Evolutionary conservation across 768 basidiomycete species (phyloP), one percentile per base, ranked within the genome.

Genomic region (Mrakia blollopis): DNA sequence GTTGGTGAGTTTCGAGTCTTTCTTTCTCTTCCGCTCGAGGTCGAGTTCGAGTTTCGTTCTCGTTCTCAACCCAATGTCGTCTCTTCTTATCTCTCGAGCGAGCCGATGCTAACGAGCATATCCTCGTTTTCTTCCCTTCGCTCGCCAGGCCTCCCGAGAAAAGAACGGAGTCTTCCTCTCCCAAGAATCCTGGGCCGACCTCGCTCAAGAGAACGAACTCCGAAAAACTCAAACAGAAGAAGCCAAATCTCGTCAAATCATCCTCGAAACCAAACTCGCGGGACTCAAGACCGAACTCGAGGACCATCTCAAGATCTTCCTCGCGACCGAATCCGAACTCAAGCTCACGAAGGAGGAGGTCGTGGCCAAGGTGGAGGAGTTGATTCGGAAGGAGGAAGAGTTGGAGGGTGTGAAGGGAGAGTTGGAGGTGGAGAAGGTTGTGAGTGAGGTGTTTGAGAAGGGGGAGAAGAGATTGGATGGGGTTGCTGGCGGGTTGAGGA

Each of bases 141-240:
- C 16, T 3, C 9, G 7, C 0, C 73, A 85, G 79, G 95, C 97
- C 10, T 92, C 94, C 9, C 88, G 95, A 52, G 94, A 97, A 84
- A 96, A 96, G 87, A 94, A 96, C 80, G 97, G 97, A 11, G 92
- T 98, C 50, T 97, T 91, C 83, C 91, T 98, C 83, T 91, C 93
- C 0, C 89, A 92, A 80, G 94, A 98, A 80, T 90, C 89, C 3
- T 98, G 94, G 94, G 88, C 87, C 67, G 90, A 95, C 82, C 87
- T 96, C 84, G 88, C 84, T 11, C 85, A 86, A 3, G 92, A 93
- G 81, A 90, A 93, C 78, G 91, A 93, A 80, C 85, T 91, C 54
- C 87, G 87, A 68, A 88, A 89, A 81, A 91, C 91, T 10, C 91
- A 92, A 80, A 86, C 91, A 74, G 89, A 90, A 62, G 94, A 98